A percentile compares a stretch with the other conserved stretches of the same genome.
These are phyloP conservation scores for Lavandula angustifolia DNA, from an alignment of 257 asterid species.

Conservation along the genomic window DNA sequence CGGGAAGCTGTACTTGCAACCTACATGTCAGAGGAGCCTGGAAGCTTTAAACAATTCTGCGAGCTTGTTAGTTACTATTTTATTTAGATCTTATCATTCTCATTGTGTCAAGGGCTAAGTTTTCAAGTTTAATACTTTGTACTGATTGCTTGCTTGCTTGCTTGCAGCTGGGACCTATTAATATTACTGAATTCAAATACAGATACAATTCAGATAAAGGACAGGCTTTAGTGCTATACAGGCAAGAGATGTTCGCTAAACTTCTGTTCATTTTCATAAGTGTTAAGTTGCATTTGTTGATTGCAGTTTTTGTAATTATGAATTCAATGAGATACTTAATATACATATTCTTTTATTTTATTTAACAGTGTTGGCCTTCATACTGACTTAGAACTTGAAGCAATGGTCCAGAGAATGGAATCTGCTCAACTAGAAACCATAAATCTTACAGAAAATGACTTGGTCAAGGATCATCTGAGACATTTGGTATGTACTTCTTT, in stretches of 20 bases:
- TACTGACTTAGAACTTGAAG: conserved; percentile 64
- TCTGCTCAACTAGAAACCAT: conserved; percentile 59
- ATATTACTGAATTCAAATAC: conserved; percentile 85
- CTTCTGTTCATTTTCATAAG: conserved; percentile 8
- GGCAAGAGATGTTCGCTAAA: conserved; percentile 47
- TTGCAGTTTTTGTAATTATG: neutral
- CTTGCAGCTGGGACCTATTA: conserved; percentile 82
- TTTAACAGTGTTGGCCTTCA: conserved; percentile 82
- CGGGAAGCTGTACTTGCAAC: conserved; percentile 90
- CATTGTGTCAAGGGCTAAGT: conserved; percentile 4
- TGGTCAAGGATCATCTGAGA: conserved; percentile 91
- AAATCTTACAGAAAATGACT: conserved; percentile 76
- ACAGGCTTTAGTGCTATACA: conserved; percentile 73
- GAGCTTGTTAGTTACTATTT: conserved; percentile 55
- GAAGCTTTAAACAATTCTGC: conserved; percentile 72
- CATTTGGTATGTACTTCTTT: conserved; percentile 60
- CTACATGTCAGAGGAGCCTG: conserved; percentile 72
- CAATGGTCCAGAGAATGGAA: conserved; percentile 64
- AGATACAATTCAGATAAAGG: conserved; percentile 69
- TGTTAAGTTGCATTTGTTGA: conserved; percentile 11
- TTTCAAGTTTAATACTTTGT: conserved; percentile 22
- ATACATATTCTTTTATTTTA: conserved; percentile 2
- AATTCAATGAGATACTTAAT: conserved; percentile 10
- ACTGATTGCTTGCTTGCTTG: conserved; percentile 38
- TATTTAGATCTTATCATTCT: neutral